Conservation (phyloP, 768 basidiomycete genomes). For the Boletus vinaceobasis region DNA sequence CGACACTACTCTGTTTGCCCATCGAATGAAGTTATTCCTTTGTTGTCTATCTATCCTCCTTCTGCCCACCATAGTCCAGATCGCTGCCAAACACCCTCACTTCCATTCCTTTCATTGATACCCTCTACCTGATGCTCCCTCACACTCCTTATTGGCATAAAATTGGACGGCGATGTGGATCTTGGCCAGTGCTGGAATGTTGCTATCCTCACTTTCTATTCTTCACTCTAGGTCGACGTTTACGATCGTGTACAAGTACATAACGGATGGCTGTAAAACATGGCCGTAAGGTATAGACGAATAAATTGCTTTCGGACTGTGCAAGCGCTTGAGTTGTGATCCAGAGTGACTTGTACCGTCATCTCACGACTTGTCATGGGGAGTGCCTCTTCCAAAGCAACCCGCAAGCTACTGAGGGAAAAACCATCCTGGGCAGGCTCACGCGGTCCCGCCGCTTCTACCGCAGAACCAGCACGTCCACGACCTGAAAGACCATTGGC, state of each 20-base stretch:
- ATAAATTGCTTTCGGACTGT: constrained; percentile 17
- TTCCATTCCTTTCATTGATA: constrained; percentile 30
- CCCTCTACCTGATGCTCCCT: constrained; percentile 18
- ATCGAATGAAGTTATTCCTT: constrained; percentile 32
- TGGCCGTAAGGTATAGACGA: constrained; percentile 34
- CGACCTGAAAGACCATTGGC: constrained; percentile 33
- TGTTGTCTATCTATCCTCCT: constrained; percentile 33
- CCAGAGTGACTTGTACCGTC: background rate
- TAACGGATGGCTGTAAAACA: constrained; percentile 38
- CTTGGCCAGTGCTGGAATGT: constrained; percentile 31
- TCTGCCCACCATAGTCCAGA: constrained; percentile 23
- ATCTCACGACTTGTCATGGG: constrained; percentile 45
- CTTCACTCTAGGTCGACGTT: constrained; percentile 30
- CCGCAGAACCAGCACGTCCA: constrained; percentile 6
- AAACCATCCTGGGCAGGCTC: constrained; percentile 49
- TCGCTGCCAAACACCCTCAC: constrained; percentile 22
- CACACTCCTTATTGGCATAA: constrained; percentile 25
- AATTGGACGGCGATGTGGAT: constrained; percentile 22
- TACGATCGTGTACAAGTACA: constrained; percentile 38
- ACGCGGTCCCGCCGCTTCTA: constrained; percentile 29
- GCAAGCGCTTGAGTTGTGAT: background rate
- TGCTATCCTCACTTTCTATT: constrained; percentile 31
- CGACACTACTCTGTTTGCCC: constrained; percentile 38
- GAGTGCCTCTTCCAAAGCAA: constrained; percentile 55
- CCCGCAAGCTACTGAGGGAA: constrained; percentile 52